Percentiles rank a stretch among this genome's conserved stretches.
Evolutionary conservation across 306 rosid genomes (phyloP).

Genomic region (Cicer bijugum): DNA sequence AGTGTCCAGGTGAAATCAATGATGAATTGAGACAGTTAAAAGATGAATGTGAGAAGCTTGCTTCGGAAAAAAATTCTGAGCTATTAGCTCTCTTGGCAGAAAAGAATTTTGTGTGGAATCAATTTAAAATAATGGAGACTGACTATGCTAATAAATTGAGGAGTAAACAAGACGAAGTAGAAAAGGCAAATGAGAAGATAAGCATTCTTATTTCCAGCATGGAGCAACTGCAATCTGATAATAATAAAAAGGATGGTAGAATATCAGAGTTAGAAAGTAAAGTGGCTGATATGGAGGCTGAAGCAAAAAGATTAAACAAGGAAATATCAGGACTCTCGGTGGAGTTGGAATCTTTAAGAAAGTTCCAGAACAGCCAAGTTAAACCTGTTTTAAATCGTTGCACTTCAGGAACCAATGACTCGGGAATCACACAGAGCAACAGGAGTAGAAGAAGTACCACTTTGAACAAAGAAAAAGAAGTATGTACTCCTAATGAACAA

Average conservation of each 20-base stretch:
- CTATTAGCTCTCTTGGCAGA: conserved; percentile 68
- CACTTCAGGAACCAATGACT: conserved; percentile 38
- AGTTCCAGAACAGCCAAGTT: conserved; percentile 44
- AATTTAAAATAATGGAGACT: conserved; percentile 66
- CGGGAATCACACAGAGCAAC: conserved; percentile 43
- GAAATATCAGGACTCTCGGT: conserved; percentile 56
- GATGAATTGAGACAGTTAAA: conserved; percentile 56
- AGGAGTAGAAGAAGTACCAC: conserved; percentile 45
- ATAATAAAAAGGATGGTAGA: conserved; percentile 61
- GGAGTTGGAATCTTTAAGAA: conserved; percentile 64
- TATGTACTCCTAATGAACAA: conserved; percentile 44
- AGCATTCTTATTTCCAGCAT: conserved; percentile 56
- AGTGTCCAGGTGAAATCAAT: conserved; percentile 38
- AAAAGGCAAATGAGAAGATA: conserved; percentile 56
- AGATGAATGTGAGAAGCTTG: conserved; percentile 65
- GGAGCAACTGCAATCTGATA: conserved; percentile 70
- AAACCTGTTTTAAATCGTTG: conserved; percentile 66
- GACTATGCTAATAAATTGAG: conserved; percentile 57
- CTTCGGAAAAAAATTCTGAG: conserved; percentile 59
- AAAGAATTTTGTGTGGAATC: conserved; percentile 90
- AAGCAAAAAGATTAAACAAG: conserved; percentile 59
- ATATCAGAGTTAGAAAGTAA: conserved; percentile 55
- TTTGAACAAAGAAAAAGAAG: conserved; percentile 60
- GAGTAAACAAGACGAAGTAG: conserved; percentile 60
- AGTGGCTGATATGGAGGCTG: conserved; percentile 59